A percentile compares a stretch with the other conserved stretches of the same genome.
Conservation (phyloP, 1,284 basidiomycete genomes). For the Fomitopsis palustris region DNA sequence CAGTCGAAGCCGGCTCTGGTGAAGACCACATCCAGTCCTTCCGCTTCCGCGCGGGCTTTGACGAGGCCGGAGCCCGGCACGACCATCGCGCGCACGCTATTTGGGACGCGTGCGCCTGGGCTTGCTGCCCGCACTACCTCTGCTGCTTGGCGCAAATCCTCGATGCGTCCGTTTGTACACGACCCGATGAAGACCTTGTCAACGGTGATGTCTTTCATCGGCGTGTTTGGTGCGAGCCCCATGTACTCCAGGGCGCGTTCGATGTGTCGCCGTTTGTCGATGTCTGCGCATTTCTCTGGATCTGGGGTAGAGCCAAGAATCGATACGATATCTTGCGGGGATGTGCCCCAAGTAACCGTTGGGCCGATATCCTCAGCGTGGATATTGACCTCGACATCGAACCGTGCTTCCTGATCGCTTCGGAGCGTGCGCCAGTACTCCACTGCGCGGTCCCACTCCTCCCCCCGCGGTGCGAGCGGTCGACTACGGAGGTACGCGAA, state of each 20-base stretch:
- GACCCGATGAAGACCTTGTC: conserved; percentile 98
- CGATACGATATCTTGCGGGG: conserved; percentile 88
- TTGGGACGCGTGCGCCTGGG: conserved; percentile 72
- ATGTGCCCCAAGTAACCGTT: conserved; percentile 96
- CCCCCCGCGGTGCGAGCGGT: conserved; percentile 84
- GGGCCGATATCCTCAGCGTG: conserved; percentile 88
- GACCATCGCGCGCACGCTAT: conserved; percentile 88
- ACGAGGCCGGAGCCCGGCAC: conserved; percentile 94
- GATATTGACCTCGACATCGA: conserved; percentile 87
- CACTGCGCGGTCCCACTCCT: conserved; percentile 87
- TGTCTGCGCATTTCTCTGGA: conserved; percentile 66
- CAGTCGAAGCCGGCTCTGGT: conserved; percentile 95
- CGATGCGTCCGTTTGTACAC: conserved; percentile 96
- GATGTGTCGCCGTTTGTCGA: conserved; percentile 68
- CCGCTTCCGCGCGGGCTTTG: conserved; percentile 93
- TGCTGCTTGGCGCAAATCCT: conserved; percentile 90
- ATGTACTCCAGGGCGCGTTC: conserved; percentile 89
- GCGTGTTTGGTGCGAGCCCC: conserved; percentile 82
- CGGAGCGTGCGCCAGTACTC: conserved; percentile 87
- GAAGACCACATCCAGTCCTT: conserved; percentile 89
- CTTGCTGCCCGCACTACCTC: conserved; percentile 78
- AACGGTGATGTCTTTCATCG: conserved; percentile 81
- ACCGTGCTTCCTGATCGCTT: conserved; percentile 86
- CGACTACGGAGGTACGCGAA: conserved; percentile 86
- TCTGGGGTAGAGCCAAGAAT: conserved; percentile 87